phyloP scores from a whole-genome alignment of 805 yeast species.

The Blastobotrys robertii region DNA sequence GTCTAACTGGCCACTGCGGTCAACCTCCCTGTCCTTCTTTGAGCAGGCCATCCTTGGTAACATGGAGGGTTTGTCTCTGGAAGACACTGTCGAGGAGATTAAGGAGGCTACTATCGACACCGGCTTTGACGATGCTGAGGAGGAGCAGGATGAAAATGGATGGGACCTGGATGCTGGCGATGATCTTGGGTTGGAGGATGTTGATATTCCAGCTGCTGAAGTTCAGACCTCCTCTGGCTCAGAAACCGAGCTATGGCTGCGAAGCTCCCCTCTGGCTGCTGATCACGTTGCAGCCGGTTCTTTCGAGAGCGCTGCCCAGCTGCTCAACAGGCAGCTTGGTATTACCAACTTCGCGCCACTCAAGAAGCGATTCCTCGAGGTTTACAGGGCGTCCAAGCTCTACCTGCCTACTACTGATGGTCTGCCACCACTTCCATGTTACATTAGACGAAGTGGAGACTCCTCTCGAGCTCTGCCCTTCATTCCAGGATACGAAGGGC shows the following conservation, averaged over 20 bases:
- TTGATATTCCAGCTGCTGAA: conserved; percentile 25
- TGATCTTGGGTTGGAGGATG: conserved; percentile 35
- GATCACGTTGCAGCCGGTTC: conserved; percentile 94
- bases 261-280: conserved; percentile 83
- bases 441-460: conserved; percentile 47
- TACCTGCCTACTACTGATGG: conserved; percentile 67
- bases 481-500: conserved; percentile 61
- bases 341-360: conserved; percentile 80
- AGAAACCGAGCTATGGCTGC: conserved; percentile 73
- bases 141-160: conserved; percentile 64
- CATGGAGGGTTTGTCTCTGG: conserved; percentile 52
- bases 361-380: conserved; percentile 70
- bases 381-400: conserved; percentile 71
- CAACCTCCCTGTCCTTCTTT: conserved; percentile 65
- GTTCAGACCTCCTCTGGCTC: conserved; percentile 27
- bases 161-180: conserved; percentile 57
- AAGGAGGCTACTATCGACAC: conserved; percentile 20
- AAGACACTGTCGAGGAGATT: conserved; percentile 28
- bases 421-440: conserved; percentile 59
- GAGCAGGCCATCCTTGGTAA: conserved; percentile 78
- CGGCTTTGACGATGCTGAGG: conserved; percentile 20
- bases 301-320: conserved; percentile 90
- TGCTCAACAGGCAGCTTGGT: conserved; percentile 84
- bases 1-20: conserved; percentile 73
- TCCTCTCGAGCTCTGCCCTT: conserved; percentile 47